Base-by-base conservation (phyloP, 176 grass and related monocot species). In the Urochloa ruziziensis region DNA sequence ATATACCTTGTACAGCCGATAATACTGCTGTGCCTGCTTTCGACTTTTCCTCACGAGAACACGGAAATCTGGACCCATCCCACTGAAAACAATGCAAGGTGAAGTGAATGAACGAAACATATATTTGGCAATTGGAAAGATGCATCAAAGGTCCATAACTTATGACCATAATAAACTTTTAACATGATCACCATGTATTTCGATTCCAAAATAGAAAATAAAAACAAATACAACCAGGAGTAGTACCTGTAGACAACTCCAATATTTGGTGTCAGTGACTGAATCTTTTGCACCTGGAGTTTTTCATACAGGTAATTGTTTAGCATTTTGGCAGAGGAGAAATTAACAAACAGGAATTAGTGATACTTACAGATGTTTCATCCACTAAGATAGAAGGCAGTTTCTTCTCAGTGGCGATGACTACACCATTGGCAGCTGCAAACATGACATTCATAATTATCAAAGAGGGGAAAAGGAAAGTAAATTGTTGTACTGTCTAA, bases 251-350 rank as follows among this genome's bases (percentile, higher is more conserved):
- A 98, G 54, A 98, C 91, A 80, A 96, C 96, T 43, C 91, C 93
- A 56, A 98, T 98, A 52, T 98, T 96, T 52, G 93, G 85, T 75
- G 96, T 96, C 85, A 98, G 80, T 43, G 91, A 61, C 65, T 98
- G 96, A 80, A 94, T 98, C 80, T 98, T 98, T 90, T 98, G 96
- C 17, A 98, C 93, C 93, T 96, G 46, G 23, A 87, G 79, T 82
- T 70, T 67, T 84, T 17, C 67, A 83, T 9, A 60, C 49, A 67
- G 9, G 35, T 25, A 83, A 36, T 49, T 68, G 40, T 79, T 81
- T 80, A 80, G 25, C 3, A 34, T 15, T 57, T 28, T 33, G 29
- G 10, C 14, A 37, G n/a, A 63, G 57, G 16, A 32, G 46, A 84
- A 36, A 52, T 43, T 1, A 67, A 56, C 34, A 62, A 6, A 23